Evolutionary conservation across 73 alveolate genomes (phyloP).

Genomic region (Symbiodinium natans): DNA sequence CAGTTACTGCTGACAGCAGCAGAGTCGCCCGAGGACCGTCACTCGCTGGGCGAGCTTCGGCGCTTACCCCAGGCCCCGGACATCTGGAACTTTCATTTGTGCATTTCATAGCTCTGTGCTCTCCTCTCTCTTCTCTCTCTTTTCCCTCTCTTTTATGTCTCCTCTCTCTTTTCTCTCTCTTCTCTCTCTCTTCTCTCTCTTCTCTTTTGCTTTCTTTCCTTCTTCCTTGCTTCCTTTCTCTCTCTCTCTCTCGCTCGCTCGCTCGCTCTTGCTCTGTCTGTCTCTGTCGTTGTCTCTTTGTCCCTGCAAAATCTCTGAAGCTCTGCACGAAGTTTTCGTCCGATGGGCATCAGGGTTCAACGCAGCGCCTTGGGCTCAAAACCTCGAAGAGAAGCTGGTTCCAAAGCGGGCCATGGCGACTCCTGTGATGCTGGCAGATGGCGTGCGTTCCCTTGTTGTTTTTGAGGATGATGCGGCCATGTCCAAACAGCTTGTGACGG

Average conservation of each 20-base stretch:
- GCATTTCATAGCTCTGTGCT: too few relatives aligned
- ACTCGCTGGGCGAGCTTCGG: too few relatives aligned
- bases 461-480: conserved; percentile 14
- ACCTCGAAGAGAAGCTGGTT: not conserved
- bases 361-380: too few relatives aligned
- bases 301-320: not conserved
- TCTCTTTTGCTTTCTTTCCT: not conserved
- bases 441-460: not conserved
- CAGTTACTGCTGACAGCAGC: too few relatives aligned
- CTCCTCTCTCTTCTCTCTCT: too few relatives aligned
- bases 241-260: too few relatives aligned
- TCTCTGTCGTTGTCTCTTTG: not conserved
- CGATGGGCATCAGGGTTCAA: not conserved
- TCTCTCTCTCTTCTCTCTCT: not conserved
- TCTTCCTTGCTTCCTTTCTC: not conserved
- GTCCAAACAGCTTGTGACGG: not conserved
- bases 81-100: too few relatives aligned
- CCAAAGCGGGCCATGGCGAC: not conserved
- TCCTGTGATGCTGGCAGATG: not conserved
- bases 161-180: not conserved
- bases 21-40: too few relatives aligned
- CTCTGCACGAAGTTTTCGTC: not conserved
- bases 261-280: not conserved
- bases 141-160: not conserved
- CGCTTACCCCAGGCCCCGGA: too few relatives aligned